A percentile compares a stretch with the other conserved stretches of the same genome.
phyloP scores from a whole-genome alignment of 805 yeast genomes.

The Saturnispora sekii region DNA sequence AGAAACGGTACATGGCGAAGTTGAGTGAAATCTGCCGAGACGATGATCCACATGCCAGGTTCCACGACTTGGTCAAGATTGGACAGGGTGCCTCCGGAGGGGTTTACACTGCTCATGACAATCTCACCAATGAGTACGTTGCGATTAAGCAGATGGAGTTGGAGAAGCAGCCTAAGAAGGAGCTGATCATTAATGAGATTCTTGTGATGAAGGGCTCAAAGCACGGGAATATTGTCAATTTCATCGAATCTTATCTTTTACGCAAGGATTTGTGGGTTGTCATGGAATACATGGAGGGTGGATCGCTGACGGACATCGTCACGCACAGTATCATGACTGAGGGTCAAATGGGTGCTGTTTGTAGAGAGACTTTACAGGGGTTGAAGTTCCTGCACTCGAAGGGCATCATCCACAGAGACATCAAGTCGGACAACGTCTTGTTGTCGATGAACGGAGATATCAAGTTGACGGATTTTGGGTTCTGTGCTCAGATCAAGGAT shows the following conservation, averaged over 20 bases:
- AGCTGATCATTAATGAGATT: conserved; percentile 88
- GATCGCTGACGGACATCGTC: conserved; percentile 90
- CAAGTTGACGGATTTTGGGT: conserved; percentile 77
- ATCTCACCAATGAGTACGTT: conserved; percentile 47
- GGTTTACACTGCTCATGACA: conserved; percentile 78
- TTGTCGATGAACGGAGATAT: conserved; percentile 78
- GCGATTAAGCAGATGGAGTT: conserved; percentile 97
- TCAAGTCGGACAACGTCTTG: conserved; percentile 88
- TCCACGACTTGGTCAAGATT: conserved; percentile 64
- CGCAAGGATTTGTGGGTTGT: conserved; percentile 89
- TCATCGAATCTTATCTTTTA: conserved; percentile 72
- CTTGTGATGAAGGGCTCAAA: conserved; percentile 88
- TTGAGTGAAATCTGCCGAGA: conserved; percentile 69
- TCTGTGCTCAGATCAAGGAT: conserved; percentile 73
- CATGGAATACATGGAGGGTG: conserved; percentile 99
- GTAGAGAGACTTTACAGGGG: conserved; percentile 83
- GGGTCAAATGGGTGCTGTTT: conserved; percentile 90
- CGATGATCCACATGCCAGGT: conserved; percentile 72
- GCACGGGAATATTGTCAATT: conserved; percentile 90
- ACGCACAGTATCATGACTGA: conserved; percentile 84
- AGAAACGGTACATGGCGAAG: conserved; percentile 61
- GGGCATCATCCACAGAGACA: conserved; percentile 93
- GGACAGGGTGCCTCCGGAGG: conserved; percentile 99
- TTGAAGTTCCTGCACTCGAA: conserved; percentile 79
- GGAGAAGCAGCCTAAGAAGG: conserved; percentile 92